A percentile compares a stretch with the other conserved stretches of the same genome.
Evolutionary conservation across 2,329 filamentous ascomycete species (phyloP).

Genomic region (Xylariaceae sp.): DNA sequence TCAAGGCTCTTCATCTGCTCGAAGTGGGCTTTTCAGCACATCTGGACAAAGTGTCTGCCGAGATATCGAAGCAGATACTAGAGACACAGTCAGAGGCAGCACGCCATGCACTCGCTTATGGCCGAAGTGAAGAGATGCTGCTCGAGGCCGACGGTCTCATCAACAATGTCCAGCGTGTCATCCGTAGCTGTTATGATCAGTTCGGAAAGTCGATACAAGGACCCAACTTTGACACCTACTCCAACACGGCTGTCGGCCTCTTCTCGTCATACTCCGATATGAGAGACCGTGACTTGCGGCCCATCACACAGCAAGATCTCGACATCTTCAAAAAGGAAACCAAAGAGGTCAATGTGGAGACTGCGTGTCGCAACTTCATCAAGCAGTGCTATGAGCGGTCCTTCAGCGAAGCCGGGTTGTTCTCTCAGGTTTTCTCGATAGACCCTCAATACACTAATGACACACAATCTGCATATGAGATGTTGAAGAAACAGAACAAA

Average conservation of each 20-base stretch:
- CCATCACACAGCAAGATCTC: constrained; percentile 50
- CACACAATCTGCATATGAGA: constrained; percentile 47
- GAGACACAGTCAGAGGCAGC: constrained; percentile 56
- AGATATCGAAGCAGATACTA: constrained; percentile 52
- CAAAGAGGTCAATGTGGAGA: constrained; percentile 48
- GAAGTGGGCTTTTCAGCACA: constrained; percentile 53
- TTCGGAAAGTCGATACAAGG: constrained; percentile 43
- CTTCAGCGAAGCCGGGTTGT: constrained; percentile 51
- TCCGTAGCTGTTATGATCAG: constrained; percentile 49
- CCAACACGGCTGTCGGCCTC: constrained; percentile 51
- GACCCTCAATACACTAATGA: constrained; percentile 51
- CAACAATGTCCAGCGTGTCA: constrained; percentile 51
- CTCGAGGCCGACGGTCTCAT: constrained; percentile 53
- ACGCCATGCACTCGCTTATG: constrained; percentile 56
- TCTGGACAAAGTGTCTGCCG: constrained; percentile 49
- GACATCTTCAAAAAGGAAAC: constrained; percentile 51
- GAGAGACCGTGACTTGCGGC: constrained; percentile 51
- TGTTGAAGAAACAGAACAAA: constrained; percentile 47
- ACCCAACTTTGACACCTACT: constrained; percentile 49
- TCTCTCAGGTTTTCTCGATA: constrained; percentile 52
- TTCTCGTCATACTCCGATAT: constrained; percentile 51
- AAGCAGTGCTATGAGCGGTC: constrained; percentile 59
- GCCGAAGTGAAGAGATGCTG: constrained; percentile 56
- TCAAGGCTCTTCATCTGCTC: constrained; percentile 59
- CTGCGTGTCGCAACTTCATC: constrained; percentile 53